Evolutionary conservation across 2,329 filamentous ascomycete species (phyloP).

Genomic region (Coniosporium tulheliwenetii): DNA sequence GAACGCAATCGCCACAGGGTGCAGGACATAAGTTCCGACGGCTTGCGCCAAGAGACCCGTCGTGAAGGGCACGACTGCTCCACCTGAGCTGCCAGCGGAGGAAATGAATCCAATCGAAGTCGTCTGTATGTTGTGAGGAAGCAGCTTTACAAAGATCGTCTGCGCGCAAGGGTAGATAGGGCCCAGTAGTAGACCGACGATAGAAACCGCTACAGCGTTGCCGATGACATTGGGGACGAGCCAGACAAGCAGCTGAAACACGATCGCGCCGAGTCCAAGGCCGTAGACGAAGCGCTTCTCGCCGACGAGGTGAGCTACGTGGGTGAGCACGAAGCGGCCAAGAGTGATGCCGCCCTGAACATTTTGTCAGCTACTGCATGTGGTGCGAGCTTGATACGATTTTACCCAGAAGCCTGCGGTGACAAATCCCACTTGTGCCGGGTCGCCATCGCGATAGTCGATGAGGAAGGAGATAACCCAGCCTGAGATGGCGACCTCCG

Average conservation of each 20-base stretch:
- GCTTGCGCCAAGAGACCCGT: constrained; percentile 49
- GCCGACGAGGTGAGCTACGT: constrained; percentile 49
- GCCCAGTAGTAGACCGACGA: constrained; percentile 62
- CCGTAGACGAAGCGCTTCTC: constrained; percentile 54
- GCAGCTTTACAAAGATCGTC: constrained; percentile 44
- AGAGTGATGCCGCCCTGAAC: constrained; percentile 57
- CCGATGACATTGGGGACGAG: constrained; percentile 41
- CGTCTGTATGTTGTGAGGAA: constrained; percentile 44
- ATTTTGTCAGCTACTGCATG: background rate
- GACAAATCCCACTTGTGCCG: constrained; percentile 61
- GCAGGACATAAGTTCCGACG: constrained; percentile 45
- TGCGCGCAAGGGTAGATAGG: constrained; percentile 65
- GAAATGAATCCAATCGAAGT: constrained; percentile 52
- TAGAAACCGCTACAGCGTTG: constrained; percentile 29
- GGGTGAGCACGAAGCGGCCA: constrained; percentile 56
- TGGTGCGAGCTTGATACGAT: constrained; percentile 18
- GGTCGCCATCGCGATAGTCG: constrained; percentile 51
- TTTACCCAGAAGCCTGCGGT: constrained; percentile 52
- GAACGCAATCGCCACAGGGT: constrained; percentile 50
- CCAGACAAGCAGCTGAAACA: constrained; percentile 68
- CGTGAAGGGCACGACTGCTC: constrained; percentile 49
- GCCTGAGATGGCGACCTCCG: constrained; percentile 68
- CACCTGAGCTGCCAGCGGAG: constrained; percentile 54
- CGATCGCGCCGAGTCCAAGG: constrained; percentile 43
- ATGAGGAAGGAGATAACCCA: constrained; percentile 84